Evolutionary conservation across 1,139 yeast species (phyloP).

Genomic region (Magnusiomyces fungicola): DNA sequence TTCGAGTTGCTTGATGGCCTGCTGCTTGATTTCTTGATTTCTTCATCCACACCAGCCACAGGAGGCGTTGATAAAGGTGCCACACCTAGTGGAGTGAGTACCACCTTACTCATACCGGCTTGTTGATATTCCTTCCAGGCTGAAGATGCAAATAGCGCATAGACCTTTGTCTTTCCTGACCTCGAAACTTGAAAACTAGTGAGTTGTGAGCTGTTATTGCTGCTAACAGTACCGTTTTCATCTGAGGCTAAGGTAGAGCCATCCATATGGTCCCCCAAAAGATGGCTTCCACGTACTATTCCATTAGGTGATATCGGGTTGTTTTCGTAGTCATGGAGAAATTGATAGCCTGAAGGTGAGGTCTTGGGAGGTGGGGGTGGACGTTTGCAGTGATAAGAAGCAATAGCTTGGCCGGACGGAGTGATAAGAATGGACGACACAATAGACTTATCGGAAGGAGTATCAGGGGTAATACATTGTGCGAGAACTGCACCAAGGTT

Average conservation of each 20-base stretch:
- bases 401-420: constrained; percentile 23
- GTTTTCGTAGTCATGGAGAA: neutral
- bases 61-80: neutral
- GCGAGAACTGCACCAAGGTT: constrained; percentile 24
- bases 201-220: neutral
- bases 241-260: neutral
- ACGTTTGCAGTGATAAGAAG: constrained; percentile 25
- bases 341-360: neutral
- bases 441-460: constrained; percentile 12
- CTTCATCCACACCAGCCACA: neutral
- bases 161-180: constrained; percentile 26
- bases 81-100: neutral
- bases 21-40: too few relatives aligned
- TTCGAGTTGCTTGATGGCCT: too few relatives aligned
- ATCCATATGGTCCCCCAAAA: too few relatives aligned
- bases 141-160: constrained; percentile 26
- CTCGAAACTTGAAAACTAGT: constrained; percentile 21
- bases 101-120: constrained; percentile 13
- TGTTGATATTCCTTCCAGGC: constrained; percentile 25
- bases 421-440: constrained; percentile 27
- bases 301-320: neutral
- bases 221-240: neutral
- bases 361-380: constrained; percentile 19
- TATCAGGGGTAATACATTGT: constrained; percentile 20
- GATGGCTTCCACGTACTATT: too few relatives aligned